Conservation (phyloP, 2,329 filamentous ascomycete genomes). For the Diaporthe humulicola region DNA sequence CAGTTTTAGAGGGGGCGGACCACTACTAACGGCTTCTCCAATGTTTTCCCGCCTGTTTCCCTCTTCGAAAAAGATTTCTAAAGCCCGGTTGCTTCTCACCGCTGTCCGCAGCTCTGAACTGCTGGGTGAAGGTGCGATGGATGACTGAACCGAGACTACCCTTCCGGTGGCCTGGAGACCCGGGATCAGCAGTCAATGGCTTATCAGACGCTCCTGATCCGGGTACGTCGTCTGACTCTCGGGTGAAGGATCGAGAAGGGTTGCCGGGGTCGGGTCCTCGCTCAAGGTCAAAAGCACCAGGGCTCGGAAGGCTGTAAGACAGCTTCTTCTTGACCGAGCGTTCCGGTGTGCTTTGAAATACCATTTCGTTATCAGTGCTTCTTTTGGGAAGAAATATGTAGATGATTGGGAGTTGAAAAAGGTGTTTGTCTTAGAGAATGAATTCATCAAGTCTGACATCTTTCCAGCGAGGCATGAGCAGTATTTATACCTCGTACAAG, state of each 20-base stretch:
- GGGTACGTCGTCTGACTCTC: not conserved
- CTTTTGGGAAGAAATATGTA: not conserved
- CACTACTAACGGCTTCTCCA: not conserved
- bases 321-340: not conserved
- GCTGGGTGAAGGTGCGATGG: constrained; percentile 15
- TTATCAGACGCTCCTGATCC: constrained; percentile 4
- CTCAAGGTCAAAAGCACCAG: constrained; percentile 2
- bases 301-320: constrained; percentile 23
- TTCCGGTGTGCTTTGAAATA: not conserved
- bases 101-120: constrained; percentile 11
- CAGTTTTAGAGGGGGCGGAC: accelerated
- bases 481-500: not conserved
- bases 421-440: not conserved
- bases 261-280: not conserved
- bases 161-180: not conserved
- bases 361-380: not conserved
- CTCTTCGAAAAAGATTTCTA: not conserved
- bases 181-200: not conserved
- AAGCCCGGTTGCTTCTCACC: constrained; percentile 1
- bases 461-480: not conserved
- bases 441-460: accelerated
- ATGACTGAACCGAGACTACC: not conserved
- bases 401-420: not conserved
- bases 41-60: not conserved
- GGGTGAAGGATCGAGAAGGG: not conserved